Conservation (phyloP, 2,329 filamentous ascomycete species). For the Claviceps sp. region DNA sequence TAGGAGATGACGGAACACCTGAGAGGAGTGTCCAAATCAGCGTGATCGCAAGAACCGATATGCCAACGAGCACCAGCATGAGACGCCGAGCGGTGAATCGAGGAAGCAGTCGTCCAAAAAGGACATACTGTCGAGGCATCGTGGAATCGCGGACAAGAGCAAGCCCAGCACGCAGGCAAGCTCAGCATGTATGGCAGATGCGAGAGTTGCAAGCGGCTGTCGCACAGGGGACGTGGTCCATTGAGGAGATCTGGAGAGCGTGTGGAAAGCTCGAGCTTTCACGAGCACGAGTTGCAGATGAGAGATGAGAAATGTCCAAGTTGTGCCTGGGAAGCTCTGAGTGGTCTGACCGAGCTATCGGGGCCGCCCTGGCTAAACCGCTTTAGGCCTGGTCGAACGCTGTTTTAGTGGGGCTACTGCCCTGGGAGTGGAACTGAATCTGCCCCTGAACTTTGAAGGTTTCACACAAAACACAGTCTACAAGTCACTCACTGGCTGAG, state of each 20-base stretch:
- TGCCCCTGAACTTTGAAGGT: no score
- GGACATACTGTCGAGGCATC: constrained; percentile 17
- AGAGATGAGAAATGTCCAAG: neutral
- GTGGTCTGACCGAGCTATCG: no score
- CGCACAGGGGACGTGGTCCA: neutral
- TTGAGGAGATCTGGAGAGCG: neutral
- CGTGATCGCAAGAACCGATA: constrained; percentile 40
- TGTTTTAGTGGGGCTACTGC: no score
- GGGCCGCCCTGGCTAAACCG: no score
- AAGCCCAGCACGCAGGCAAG: neutral
- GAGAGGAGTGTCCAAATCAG: constrained; percentile 39
- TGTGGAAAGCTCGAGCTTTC: constrained; percentile 1
- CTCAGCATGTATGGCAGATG: neutral
- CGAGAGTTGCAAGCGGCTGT: neutral
- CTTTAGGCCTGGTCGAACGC: no score
- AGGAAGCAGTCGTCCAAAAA: constrained; percentile 36
- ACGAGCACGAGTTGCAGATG: neutral
- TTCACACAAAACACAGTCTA: no score
- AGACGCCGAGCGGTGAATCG: constrained; percentile 39
- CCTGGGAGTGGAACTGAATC: no score
- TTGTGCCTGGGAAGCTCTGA: neutral
- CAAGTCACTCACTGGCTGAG: no score
- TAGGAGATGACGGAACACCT: constrained; percentile 32
- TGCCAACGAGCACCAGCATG: constrained; percentile 34
- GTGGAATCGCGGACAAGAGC: neutral